Evolutionary conservation across 177 flowering plant genomes (phyloP).

Genomic region (Vitis hybrid): DNA sequence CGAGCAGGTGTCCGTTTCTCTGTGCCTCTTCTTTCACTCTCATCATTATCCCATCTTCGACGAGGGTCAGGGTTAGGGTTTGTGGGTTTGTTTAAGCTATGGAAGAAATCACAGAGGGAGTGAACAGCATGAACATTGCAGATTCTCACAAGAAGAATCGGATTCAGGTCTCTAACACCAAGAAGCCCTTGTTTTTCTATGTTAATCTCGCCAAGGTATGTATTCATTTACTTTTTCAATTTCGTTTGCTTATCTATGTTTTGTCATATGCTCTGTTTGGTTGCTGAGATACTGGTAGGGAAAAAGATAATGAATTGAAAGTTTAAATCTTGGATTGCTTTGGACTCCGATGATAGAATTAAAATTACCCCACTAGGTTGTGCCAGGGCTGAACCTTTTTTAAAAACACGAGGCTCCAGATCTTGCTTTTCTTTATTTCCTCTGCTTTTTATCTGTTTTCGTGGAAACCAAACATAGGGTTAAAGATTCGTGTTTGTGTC

Average conservation of each 20-base stretch:
- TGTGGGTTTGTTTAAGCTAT: constrained; percentile 16
- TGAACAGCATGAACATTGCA: constrained; percentile 38
- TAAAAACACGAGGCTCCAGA: too few relatives aligned
- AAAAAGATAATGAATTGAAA: too few relatives aligned
- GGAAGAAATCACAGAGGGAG: constrained; percentile 63
- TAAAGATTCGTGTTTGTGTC: neutral
- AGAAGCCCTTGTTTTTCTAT: constrained; percentile 74
- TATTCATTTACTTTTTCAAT: neutral
- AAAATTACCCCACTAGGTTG: too few relatives aligned
- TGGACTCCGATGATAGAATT: too few relatives aligned
- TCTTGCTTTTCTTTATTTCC: too few relatives aligned
- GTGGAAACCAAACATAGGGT: neutral
- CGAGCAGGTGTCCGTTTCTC: neutral
- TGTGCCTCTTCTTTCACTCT: neutral
- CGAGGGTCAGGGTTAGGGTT: constrained; percentile 31
- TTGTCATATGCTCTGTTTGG: neutral
- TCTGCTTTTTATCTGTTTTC: neutral
- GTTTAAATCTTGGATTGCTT: too few relatives aligned
- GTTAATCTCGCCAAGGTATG: constrained; percentile 81
- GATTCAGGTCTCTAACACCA: constrained; percentile 82
- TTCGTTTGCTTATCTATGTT: neutral
- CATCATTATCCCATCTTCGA: neutral
- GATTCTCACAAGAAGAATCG: constrained; percentile 62
- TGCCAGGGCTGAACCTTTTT: too few relatives aligned
- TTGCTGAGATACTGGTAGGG: too few relatives aligned